phyloP scores from a whole-genome alignment of 768 basidiomycete species.

The Coprinopsis cinerea region DNA sequence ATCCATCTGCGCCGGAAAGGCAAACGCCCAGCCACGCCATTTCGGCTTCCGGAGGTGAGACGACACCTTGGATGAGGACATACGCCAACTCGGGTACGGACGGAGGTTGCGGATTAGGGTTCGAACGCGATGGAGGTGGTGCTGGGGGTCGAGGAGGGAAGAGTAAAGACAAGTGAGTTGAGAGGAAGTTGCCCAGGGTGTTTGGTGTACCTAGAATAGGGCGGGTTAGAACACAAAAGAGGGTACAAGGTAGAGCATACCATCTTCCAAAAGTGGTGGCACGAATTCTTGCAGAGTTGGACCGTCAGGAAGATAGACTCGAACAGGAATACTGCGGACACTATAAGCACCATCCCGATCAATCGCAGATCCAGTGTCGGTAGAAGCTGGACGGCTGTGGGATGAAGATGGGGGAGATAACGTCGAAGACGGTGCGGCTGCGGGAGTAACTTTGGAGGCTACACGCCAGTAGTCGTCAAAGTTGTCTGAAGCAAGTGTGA shows the following conservation, averaged over 20 bases:
- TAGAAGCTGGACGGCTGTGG: conserved; percentile 60
- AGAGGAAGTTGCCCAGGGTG: conserved; percentile 65
- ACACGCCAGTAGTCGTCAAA: conserved; percentile 95
- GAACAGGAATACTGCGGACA: conserved; percentile 82
- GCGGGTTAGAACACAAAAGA: neutral
- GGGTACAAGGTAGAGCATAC: conserved; percentile 35
- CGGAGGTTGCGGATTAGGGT: conserved; percentile 31
- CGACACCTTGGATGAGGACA: conserved; percentile 80
- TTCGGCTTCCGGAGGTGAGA: conserved; percentile 78
- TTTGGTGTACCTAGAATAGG: conserved; percentile 53
- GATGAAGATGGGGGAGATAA: conserved; percentile 51
- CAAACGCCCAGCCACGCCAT: conserved; percentile 94
- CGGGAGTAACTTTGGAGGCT: conserved; percentile 87
- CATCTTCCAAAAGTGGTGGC: conserved; percentile 71
- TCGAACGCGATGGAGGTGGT: conserved; percentile 36
- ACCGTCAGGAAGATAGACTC: conserved; percentile 85
- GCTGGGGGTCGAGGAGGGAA: conserved; percentile 53
- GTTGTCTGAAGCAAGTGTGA: conserved; percentile 55
- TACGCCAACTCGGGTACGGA: conserved; percentile 55
- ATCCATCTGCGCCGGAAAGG: conserved; percentile 90
- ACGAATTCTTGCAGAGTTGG: conserved; percentile 89
- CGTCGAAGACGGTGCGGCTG: conserved; percentile 63
- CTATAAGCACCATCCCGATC: conserved; percentile 84
- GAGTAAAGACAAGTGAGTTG: conserved; percentile 71
- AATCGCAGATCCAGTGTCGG: conserved; percentile 44